Evolutionary conservation across 73 alveolate species (phyloP).

Genomic region (Blepharisma japonicum): DNA sequence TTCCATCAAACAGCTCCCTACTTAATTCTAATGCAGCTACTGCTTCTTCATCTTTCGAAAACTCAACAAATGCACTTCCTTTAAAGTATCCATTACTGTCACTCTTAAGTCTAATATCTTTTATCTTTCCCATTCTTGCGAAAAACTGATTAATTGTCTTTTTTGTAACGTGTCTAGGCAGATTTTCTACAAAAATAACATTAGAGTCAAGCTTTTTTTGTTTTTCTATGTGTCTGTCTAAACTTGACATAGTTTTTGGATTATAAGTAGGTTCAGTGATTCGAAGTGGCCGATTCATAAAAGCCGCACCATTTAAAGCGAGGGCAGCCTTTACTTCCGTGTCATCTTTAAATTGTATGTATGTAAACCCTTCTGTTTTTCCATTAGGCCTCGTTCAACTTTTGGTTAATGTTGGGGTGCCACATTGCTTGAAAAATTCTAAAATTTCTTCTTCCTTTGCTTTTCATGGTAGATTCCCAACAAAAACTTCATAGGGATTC

Average conservation of each 20-base stretch:
- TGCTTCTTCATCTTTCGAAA: slow-evolving; percentile 71
- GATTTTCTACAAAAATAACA: slow-evolving; percentile 79
- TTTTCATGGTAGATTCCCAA: slow-evolving; percentile 32
- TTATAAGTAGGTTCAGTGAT: neutral
- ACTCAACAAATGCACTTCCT: slow-evolving; percentile 89
- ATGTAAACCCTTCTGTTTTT: slow-evolving; percentile 74
- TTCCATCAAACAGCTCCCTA: slow-evolving; percentile 74
- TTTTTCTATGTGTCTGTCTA: slow-evolving; percentile 1
- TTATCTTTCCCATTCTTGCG: slow-evolving; percentile 72
- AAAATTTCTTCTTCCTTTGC: slow-evolving; percentile 61
- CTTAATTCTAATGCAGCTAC: slow-evolving; percentile 64
- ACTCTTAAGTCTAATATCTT: slow-evolving; percentile 73
- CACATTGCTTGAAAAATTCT: slow-evolving; percentile 52
- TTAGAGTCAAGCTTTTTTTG: slow-evolving; percentile 25
- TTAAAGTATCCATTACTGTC: slow-evolving; percentile 81
- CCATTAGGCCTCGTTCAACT: slow-evolving; percentile 64
- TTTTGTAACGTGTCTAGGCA: slow-evolving; percentile 66
- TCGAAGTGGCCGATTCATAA: slow-evolving; percentile 6
- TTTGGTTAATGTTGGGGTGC: slow-evolving; percentile 56
- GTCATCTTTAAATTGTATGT: slow-evolving; percentile 63
- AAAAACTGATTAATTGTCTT: slow-evolving; percentile 70
- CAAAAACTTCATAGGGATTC: slow-evolving; percentile 10
- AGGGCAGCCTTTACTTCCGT: slow-evolving; percentile 63
- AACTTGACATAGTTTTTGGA: neutral
- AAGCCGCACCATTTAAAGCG: slow-evolving; percentile 44